A percentile compares a stretch with the other conserved stretches of the same genome.
phyloP scores from a whole-genome alignment of 768 basidiomycete species.

The Rhodotorula sphaerocarpa region DNA sequence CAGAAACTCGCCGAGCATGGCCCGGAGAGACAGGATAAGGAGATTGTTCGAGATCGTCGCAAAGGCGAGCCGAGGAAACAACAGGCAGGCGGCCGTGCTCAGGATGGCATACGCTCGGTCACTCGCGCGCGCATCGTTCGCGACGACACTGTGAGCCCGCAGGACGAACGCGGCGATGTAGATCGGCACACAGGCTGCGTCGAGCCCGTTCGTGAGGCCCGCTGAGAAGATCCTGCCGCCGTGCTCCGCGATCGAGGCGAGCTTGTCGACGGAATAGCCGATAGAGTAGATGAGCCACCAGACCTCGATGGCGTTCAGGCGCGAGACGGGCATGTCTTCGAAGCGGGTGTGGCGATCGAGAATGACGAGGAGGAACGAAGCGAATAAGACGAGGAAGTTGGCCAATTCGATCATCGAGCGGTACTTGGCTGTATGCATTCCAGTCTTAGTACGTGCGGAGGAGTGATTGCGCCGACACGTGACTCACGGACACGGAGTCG shows the following conservation, averaged over 20 bases:
- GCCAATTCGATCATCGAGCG: slow-evolving; percentile 25
- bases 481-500: slow-evolving; percentile 28
- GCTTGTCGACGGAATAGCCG: slow-evolving; percentile 33
- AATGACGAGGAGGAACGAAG: slow-evolving; percentile 33
- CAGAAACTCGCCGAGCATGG: slow-evolving; percentile 83
- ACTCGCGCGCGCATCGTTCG: slow-evolving; percentile 11
- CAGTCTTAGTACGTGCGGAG: too few species aligned
- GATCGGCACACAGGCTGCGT: slow-evolving; percentile 27
- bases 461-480: too few species aligned
- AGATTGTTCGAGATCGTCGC: slow-evolving; percentile 65
- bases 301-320: slow-evolving; percentile 11
- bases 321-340: slow-evolving; percentile 14
- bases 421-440: too few species aligned
- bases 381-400: slow-evolving; percentile 31
- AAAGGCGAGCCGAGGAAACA: slow-evolving; percentile 64
- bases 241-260: slow-evolving; percentile 30
- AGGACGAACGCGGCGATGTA: slow-evolving; percentile 28
- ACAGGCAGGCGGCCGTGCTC: slow-evolving; percentile 20
- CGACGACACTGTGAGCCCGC: slow-evolving; percentile 10
- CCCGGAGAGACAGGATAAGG: slow-evolving; percentile 53
- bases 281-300: slow-evolving; percentile 36
- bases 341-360: slow-evolving; percentile 24
- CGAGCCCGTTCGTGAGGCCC: slow-evolving; percentile 26
- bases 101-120: slow-evolving; percentile 31
- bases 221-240: slow-evolving; percentile 29